These are phyloP conservation scores for Roridomyces roridus DNA, from an alignment of 768 basidiomycete genomes.

Conservation along the genomic window DNA sequence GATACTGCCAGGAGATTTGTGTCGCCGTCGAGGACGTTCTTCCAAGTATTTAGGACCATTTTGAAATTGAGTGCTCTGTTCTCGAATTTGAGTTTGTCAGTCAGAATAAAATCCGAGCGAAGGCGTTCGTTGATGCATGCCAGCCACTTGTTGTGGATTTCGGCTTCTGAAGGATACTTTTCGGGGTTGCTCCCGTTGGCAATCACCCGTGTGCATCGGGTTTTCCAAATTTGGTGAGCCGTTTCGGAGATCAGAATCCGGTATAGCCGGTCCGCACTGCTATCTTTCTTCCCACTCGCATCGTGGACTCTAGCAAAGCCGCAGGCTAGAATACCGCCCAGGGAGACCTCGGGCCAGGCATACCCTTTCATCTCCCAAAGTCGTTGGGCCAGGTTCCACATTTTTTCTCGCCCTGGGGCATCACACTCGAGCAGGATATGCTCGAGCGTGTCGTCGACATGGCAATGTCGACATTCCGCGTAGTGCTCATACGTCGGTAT, in stretches of 20 bases:
- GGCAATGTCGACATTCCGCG: not conserved
- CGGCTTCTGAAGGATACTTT: not conserved
- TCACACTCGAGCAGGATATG: too few relatives aligned
- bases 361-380: constrained; percentile 12
- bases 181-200: not conserved
- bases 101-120: not conserved
- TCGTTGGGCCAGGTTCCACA: constrained; percentile 6
- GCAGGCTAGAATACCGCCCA: constrained; percentile 16
- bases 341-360: not conserved
- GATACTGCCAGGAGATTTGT: not conserved
- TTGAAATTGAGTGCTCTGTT: not conserved
- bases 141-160: constrained; percentile 6
- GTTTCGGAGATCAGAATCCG: constrained; percentile 26
- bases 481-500: constrained; percentile 1
- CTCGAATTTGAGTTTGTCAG: not conserved
- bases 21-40: not conserved
- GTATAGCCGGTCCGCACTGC: constrained; percentile 16
- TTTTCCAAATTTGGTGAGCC: constrained; percentile 25
- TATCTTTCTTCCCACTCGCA: too few relatives aligned
- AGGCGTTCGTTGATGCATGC: not conserved
- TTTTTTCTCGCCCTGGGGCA: not conserved
- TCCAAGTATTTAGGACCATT: constrained; percentile 1
- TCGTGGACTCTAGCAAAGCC: too few relatives aligned
- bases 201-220: constrained; percentile 24
- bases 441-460: too few relatives aligned